Evolutionary conservation across 2,329 filamentous ascomycete species (phyloP), one percentile per base, ranked within the genome.

Genomic region (Neonectria faginata): DNA sequence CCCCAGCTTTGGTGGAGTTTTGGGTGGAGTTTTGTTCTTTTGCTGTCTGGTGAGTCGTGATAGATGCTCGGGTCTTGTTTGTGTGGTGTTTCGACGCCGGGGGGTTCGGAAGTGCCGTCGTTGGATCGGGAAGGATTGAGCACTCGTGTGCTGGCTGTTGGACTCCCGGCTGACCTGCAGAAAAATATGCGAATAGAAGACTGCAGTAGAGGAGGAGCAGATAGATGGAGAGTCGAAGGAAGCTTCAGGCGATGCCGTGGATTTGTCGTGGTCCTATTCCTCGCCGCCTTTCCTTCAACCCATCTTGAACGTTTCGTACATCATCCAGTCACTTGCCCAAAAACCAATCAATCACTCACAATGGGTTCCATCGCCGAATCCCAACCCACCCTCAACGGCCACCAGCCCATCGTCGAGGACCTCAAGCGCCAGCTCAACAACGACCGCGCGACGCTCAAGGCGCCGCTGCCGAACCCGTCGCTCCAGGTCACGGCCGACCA

Each of bases 401-500:
- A 60, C 39, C 44, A 31, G 20, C 48, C 62, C 31, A 45, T 42
- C 12, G 20, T 51, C 39, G 63, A 71, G 8, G 66, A 68, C 50
- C 58, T 68, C 60, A 71, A 73, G 55, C 61, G 60, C 33, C 67
- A 66, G 52, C 47, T 53, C 58, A 70, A 66, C 58, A 70, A 66
- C 57, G 57, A 58, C 20, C 47, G 42, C 20, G 53, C 68, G 14
- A 67, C 58, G 16, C 66, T 78, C 22, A 25, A 68, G 44, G 75
- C 76, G 6, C 75, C 77, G 29, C 69, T 75, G 10, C 75, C 79
- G 3, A 76, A 76, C 55, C 74, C 74, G 27, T 75, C 74, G 11
- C 59, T 76, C 20, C 67, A 73, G 44, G 85, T 89, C 16, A 90
- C 88, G 0, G 85, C 84, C 50, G 86, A 90, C 70, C 88, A 89